phyloP scores from a whole-genome alignment of 495 filamentous ascomycete genomes.

The Penicillium waksmanii region DNA sequence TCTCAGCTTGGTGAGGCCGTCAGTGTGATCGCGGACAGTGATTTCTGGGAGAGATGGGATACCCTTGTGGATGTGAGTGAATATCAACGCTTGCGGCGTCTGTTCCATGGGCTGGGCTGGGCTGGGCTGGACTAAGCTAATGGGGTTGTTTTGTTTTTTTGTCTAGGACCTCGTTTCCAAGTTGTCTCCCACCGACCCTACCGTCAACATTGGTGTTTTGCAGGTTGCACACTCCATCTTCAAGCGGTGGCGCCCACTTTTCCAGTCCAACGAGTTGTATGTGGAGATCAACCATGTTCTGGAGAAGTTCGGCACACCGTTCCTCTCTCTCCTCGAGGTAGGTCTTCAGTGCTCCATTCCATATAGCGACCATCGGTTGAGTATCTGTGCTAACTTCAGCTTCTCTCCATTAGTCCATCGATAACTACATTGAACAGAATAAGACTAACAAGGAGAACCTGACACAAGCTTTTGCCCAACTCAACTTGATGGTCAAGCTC shows the following conservation, averaged over 20 bases:
- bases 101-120: background rate
- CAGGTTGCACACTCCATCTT: slow-evolving; percentile 99
- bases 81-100: background rate
- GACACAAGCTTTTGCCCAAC: slow-evolving; percentile 73
- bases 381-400: background rate
- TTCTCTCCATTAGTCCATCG: slow-evolving; percentile 46
- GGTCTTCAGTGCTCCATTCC: slow-evolving; percentile 14
- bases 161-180: slow-evolving; percentile 83
- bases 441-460: slow-evolving; percentile 72
- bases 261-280: slow-evolving; percentile 87
- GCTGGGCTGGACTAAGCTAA: background rate
- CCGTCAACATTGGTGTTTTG: slow-evolving; percentile 88
- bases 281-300: slow-evolving; percentile 95
- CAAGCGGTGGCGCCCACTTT: slow-evolving; percentile 91
- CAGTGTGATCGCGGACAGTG: slow-evolving; percentile 95
- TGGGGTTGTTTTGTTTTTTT: background rate
- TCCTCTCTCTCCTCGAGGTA: slow-evolving; percentile 77
- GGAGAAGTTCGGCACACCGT: slow-evolving; percentile 76
- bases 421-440: slow-evolving; percentile 75
- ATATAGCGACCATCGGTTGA: background rate
- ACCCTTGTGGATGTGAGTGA: slow-evolving; percentile 75
- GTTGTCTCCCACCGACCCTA: slow-evolving; percentile 73
- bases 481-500: slow-evolving; percentile 86
- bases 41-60: slow-evolving; percentile 96
- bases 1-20: slow-evolving; percentile 94